Percentiles rank a stretch among this genome's conserved stretches.
Conservation (phyloP, 176 grass and related monocot genomes). For the Echinochloa phyllopogon region DNA sequence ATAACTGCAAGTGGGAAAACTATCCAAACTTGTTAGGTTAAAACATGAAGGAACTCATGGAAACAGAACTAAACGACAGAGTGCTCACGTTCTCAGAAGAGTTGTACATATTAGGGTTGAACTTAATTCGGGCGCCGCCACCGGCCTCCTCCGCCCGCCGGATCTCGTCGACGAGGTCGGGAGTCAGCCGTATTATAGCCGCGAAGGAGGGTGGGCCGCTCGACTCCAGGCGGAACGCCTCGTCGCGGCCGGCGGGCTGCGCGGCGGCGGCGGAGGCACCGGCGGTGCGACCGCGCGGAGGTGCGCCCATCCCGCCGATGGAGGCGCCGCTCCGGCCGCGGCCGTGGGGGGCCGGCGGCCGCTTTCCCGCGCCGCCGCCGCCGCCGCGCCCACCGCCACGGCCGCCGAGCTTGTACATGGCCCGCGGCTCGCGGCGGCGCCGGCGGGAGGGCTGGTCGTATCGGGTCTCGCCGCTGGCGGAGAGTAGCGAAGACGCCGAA, state of each 20-base stretch:
- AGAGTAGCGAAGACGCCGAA: slow-evolving; percentile 49
- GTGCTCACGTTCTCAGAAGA: slow-evolving; percentile 77
- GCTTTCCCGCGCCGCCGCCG: slow-evolving; percentile 40
- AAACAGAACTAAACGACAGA: slow-evolving; percentile 24
- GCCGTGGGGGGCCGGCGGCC: slow-evolving; percentile 43
- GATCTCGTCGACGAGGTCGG: slow-evolving; percentile 97
- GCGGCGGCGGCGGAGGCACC: slow-evolving; percentile 10
- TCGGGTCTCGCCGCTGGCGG: slow-evolving; percentile 37
- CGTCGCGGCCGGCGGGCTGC: slow-evolving; percentile 49
- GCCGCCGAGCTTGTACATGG: slow-evolving; percentile 76
- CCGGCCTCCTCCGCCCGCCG: slow-evolving; percentile 85
- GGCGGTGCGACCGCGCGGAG: slow-evolving; percentile 48
- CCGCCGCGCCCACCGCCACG: slow-evolving; percentile 58
- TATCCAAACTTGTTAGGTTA: slow-evolving; percentile 46
- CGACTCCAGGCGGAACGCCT: slow-evolving; percentile 79
- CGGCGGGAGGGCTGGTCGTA: slow-evolving; percentile 46
- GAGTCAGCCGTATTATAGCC: slow-evolving; percentile 81
- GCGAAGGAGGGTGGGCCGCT: slow-evolving; percentile 67
- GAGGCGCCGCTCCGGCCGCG: slow-evolving; percentile 47
- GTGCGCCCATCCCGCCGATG: slow-evolving; percentile 41
- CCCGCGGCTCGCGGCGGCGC: slow-evolving; percentile 47
- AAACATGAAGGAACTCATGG: slow-evolving; percentile 17
- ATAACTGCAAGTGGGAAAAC: slow-evolving; percentile 5
- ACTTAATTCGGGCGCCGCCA: slow-evolving; percentile 81
- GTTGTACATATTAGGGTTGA: slow-evolving; percentile 69